Evolutionary conservation across 2,329 filamentous ascomycete genomes (phyloP), one percentile per base, ranked within the genome.

Genomic region (Nemania sp.): DNA sequence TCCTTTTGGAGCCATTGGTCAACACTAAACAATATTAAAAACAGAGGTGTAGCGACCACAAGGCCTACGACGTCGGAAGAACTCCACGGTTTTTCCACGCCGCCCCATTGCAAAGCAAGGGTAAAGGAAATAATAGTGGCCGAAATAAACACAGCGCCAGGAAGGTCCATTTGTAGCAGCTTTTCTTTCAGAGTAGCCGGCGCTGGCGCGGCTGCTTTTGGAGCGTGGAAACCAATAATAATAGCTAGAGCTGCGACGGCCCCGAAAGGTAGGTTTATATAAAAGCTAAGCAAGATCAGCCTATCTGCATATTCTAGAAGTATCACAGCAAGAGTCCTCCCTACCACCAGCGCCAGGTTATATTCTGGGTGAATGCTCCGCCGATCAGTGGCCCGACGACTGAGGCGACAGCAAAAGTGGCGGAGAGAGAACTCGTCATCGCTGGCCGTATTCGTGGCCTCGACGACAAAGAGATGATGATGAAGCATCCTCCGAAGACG

Each of bases 181-280:
- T 52, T 61, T 14, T 61, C 56, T n/a, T 49, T 54, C 41, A 20
- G 3, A 7, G 50, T 34, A 5, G 54, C 54, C 3, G 22, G 39
- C 8, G 28, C 47, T 8, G 57, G 50, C 20, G 42, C 19, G 6
- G 52, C 58, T 14, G 37, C 36, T 20, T 51, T 45, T 2, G 58
- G 58, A 5, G 46, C 31, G 14, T 44, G 24, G 14, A 54, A 59
- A 15, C 14, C 17, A 12, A 61, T 44, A n/a, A 54, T 7, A 3
- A 59, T 51, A 19, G 39, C 36, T 5, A 45, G 6, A 12, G 42
- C 46, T 1, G 61, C 28, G 9, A 61, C 15, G n/a, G 41, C 60
- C 8, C 64, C 64, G 11, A 64, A 49, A 9, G 60, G 60, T 12
- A 66, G 47, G 28, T 65, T 66, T 30, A 66, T 62, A 15, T 62